A percentile compares a stretch with the other conserved stretches of the same genome.
Evolutionary conservation across 345 rosid genomes (phyloP).

Genomic region (Kernera saxatilis): DNA sequence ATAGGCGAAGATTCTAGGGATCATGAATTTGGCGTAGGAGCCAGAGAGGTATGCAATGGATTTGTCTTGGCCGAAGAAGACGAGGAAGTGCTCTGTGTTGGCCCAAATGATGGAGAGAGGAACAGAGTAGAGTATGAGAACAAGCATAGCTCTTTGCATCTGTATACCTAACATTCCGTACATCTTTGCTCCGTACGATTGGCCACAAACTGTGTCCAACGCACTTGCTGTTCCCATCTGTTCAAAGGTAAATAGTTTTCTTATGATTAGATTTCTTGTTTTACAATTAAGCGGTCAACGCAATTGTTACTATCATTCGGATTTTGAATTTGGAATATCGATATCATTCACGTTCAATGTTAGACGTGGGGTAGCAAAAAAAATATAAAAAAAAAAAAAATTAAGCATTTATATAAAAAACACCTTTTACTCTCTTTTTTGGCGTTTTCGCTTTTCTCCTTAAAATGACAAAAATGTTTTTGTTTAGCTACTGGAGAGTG

Average conservation of each 20-base stretch:
- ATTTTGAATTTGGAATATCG: background rate
- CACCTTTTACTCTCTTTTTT: background rate
- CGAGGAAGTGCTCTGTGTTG: slow-evolving; percentile 41
- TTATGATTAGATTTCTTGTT: background rate
- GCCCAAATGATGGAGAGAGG: slow-evolving; percentile 58
- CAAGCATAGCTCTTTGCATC: slow-evolving; percentile 65
- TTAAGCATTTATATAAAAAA: background rate
- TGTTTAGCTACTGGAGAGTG: background rate
- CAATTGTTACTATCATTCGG: background rate
- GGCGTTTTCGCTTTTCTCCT: background rate
- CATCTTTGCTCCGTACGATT: slow-evolving; percentile 62
- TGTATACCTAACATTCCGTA: slow-evolving; percentile 62
- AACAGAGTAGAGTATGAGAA: slow-evolving; percentile 35
- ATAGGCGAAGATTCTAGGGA: slow-evolving; percentile 53
- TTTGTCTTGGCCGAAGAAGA: slow-evolving; percentile 37
- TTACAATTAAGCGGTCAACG: background rate
- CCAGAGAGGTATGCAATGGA: slow-evolving; percentile 14
- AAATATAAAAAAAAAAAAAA: background rate
- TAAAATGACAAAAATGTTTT: slow-evolving; percentile 1
- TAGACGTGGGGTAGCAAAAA: background rate
- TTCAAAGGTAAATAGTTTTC: background rate
- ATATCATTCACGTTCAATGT: background rate
- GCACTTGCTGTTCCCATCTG: slow-evolving; percentile 72
- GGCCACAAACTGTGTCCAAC: slow-evolving; percentile 63
- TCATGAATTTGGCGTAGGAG: slow-evolving; percentile 48